Base-by-base conservation (phyloP, 164 flowering plant genomes). In the Cinnamomum micranthum region DNA sequence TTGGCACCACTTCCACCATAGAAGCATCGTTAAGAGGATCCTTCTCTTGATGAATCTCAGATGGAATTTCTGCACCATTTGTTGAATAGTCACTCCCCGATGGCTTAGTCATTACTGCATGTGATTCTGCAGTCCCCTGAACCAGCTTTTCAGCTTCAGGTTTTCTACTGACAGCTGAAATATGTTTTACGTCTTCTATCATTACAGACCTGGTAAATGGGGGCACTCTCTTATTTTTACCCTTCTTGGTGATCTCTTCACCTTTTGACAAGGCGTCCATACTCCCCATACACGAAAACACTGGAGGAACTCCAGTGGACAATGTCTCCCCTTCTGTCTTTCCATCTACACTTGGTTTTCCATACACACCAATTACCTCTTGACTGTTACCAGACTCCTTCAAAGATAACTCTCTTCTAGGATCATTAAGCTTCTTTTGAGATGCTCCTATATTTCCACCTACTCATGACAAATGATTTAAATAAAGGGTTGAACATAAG, bases 361-460 rank as follows among this genome's bases (percentile, higher is more conserved):
- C 88, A 75, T 65, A 76, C 50, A 86, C 69, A 78, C 64, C 69
- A 25, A 77, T 31, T 23, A 70, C 77, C 41, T 87, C 91, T 74
- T 86, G 78, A 69, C 52, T 69, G 74, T 75, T 73, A 73, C 72
- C 68, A 41, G 77, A 81, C 19, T 86, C 91, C 77, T 76, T 81
- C 31, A 74, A 73, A 63, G 84, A 67, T 50, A 81, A 83, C 35
- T 80, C 86, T 78, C 84, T 88, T 75, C 79, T 89, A 51, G 80
- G 77, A 50, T 87, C 89, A 75, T 65, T 63, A 69, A 78, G 71
- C 31, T 91, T 97, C 64, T 81, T 83, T 41, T 76, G 84, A 71
- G 83, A 50, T 71, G 84, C 89, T 80, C 91, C 98, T 65, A 79
- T 60, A 83, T 58, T 78, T 70, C 85, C 81, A 78, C 83, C 83